Evolutionary conservation across 2,329 filamentous ascomycete genomes (phyloP), one percentile per base, ranked within the genome.

Genomic region (Aspergillus terreus): DNA sequence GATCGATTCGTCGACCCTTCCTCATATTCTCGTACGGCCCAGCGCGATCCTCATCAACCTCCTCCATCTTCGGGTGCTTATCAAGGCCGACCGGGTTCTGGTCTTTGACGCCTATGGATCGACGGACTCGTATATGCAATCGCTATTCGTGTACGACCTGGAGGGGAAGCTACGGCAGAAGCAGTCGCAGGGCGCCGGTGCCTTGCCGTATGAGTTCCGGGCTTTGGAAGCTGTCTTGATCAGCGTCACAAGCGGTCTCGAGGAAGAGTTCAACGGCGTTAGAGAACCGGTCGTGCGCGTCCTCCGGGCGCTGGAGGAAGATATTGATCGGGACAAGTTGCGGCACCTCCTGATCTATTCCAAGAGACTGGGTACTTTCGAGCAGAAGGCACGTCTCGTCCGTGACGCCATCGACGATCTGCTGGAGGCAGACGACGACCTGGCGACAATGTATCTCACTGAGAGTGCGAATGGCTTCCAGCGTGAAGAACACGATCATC

Each of bases 171-270:
- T 99, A 42, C 86, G 90, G 57, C 90, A 96, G 66, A 92, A 91
- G n/a, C 73, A 76, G 33, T 80, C 82, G 14, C 66, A 63, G 46
- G 59, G 62, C 4, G 61, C 66, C 4, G 81, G 80, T 33, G 82
- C 83, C 2, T 79, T 99, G 4, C 90, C 94, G 0, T 99, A 99
- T 71, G 94, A 99, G 70, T 96, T 97, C 71, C 87, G 94, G 25
- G 94, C 94, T 4, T 82, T 99, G 15, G 94, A 99, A 79, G 90
- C 94, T 0, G 92, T 97, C 11, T 78, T 99, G 53, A 94, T 96
- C 56, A 95, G 90, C 33, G 94, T 96, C 12, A 97, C 94, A 4
- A 86, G 87, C 46, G 92, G 91, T 51, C 78, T 99, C 17, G 94
- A 97, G 71, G 90, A 88, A 52, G 94, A 99, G 68, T 96, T 97